A percentile compares a stretch with the other conserved stretches of the same genome.
Evolutionary conservation across 805 yeast genomes (phyloP).

Genomic region (Cyberlindnera maritima): DNA sequence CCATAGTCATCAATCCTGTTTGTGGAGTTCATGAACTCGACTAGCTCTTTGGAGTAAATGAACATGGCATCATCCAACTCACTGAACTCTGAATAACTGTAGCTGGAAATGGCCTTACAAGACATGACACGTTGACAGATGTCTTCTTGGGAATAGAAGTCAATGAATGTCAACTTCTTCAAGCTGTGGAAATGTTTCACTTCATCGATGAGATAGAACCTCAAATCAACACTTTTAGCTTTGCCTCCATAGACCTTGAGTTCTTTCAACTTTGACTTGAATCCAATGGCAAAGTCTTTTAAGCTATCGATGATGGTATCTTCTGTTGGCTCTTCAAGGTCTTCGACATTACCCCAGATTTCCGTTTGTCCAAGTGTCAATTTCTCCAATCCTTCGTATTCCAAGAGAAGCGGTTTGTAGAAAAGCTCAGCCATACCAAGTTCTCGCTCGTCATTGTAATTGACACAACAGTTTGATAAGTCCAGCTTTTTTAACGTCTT

Average conservation of each 20-base stretch:
- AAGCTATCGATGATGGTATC: neutral
- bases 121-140: neutral
- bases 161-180: neutral
- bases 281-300: too few relatives aligned
- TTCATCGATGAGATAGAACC: neutral
- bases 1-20: constrained; percentile 22
- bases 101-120: neutral
- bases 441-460: too few relatives aligned
- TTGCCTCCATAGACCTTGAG: neutral
- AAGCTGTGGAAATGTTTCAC: neutral
- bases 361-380: neutral
- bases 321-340: neutral
- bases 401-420: neutral
- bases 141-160: neutral
- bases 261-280: neutral
- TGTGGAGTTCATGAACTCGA: constrained; percentile 19
- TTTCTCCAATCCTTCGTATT: neutral
- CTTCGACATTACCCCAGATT: too few relatives aligned
- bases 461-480: neutral
- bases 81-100: constrained; percentile 1
- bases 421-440: too few relatives aligned
- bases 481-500: neutral
- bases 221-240: too few relatives aligned
- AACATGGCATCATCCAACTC: constrained; percentile 21
- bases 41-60: constrained; percentile 13